Conservation (phyloP, 768 basidiomycete species). For the Butyriboletus loyo region DNA sequence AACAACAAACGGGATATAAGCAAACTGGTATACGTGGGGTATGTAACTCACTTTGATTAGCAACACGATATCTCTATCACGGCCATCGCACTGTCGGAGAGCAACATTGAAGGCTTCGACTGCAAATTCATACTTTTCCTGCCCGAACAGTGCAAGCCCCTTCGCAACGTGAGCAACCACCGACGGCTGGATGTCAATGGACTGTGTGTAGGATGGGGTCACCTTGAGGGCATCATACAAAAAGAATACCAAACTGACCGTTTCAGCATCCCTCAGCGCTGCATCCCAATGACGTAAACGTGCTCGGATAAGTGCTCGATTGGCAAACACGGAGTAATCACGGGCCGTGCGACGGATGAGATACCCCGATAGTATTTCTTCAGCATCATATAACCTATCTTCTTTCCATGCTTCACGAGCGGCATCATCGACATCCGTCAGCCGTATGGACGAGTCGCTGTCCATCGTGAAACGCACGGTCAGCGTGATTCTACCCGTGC, state of each 20-base stretch:
- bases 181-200: slow-evolving; percentile 9
- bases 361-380: slow-evolving; percentile 7
- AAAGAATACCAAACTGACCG: not conserved
- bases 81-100: slow-evolving; percentile 6
- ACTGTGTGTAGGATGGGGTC: not conserved
- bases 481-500: not conserved
- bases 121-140: slow-evolving; percentile 3
- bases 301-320: slow-evolving; percentile 6
- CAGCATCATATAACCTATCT: slow-evolving; percentile 4
- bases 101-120: slow-evolving; percentile 6
- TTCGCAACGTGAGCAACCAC: slow-evolving; percentile 7
- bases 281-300: slow-evolving; percentile 3
- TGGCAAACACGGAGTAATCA: slow-evolving; percentile 3
- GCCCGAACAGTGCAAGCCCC: slow-evolving; percentile 8
- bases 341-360: not conserved
- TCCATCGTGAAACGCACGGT: not conserved
- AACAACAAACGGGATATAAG: not conserved
- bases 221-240: not conserved
- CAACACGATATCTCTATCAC: slow-evolving; percentile 1
- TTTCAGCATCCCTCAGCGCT: slow-evolving; percentile 10
- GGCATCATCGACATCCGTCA: not conserved
- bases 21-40: too few species aligned
- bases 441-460: slow-evolving; percentile 6
- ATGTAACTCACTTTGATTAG: not conserved
- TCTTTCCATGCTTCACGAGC: slow-evolving; percentile 1